Percentiles rank a stretch among this genome's conserved stretches.
Conservation (phyloP, 2,329 filamentous ascomycete species). For the Ascochyta lentis region DNA sequence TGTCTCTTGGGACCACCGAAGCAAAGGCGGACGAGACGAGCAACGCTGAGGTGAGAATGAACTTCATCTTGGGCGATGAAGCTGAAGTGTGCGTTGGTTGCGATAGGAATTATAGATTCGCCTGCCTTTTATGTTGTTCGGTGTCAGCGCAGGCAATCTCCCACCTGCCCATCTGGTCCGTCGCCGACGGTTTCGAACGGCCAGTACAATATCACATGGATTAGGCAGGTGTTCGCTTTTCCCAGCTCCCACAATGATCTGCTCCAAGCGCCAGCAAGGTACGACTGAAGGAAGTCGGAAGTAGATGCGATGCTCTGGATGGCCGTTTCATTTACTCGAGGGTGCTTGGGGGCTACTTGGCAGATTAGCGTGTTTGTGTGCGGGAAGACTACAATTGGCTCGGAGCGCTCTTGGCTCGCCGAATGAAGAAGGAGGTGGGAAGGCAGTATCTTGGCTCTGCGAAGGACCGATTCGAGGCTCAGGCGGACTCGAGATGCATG, state of each 20-base stretch:
- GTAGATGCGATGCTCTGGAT: constrained; percentile 23
- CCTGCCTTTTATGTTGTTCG: constrained; percentile 23
- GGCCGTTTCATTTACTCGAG: constrained; percentile 37
- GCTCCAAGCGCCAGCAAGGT: constrained; percentile 32
- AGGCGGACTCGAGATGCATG: constrained; percentile 7
- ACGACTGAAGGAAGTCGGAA: constrained; percentile 22
- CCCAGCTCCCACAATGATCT: constrained; percentile 14
- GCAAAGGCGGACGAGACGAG: constrained; percentile 34
- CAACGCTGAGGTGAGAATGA: constrained; percentile 35
- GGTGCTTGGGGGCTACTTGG: constrained; percentile 29
- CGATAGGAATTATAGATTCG: background rate
- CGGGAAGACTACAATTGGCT: constrained; percentile 23
- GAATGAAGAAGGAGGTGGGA: constrained; percentile 26
- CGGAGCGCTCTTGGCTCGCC: constrained; percentile 19
- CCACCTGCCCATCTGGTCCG: constrained; percentile 34
- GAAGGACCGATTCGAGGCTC: constrained; percentile 22
- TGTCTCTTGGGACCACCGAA: constrained; percentile 33
- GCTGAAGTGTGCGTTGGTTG: constrained; percentile 5
- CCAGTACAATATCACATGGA: constrained; percentile 21
- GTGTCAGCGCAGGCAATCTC: background rate
- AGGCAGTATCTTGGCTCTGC: constrained; percentile 22
- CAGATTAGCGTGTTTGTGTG: constrained; percentile 13
- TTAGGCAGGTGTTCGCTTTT: constrained; percentile 33
- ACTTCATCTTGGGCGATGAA: constrained; percentile 36
- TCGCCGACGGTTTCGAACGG: constrained; percentile 10